Base-by-base conservation (phyloP, 139 green algal genomes). In the Closterium sp. region DNA sequence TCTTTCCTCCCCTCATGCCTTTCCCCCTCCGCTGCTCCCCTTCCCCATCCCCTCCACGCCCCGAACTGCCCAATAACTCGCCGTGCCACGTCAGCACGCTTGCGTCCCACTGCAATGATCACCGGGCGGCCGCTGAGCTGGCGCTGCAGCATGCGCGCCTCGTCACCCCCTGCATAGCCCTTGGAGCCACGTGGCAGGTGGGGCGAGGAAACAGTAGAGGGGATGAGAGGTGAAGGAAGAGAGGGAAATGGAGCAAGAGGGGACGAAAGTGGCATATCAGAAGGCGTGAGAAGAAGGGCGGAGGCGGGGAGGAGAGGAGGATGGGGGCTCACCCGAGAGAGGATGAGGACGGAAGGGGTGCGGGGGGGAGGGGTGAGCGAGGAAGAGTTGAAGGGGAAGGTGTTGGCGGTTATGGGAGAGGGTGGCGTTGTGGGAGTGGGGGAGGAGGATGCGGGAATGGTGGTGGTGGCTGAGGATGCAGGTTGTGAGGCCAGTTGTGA, bases 161-260 rank as follows among this genome's bases (percentile, higher is more conserved):
- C 88, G 89, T 91, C 88, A 27, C 88, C 88, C 17, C 88, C 88
- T 88, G 42, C 88, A 88, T 91, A 91, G 29, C 88, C 88, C n/a
- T 28, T 31, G 91, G 22, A 45, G 38, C 38, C 38, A 45, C 38
- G 38, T 45, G 38, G 38, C 38, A 45, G 38, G 38, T 45, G 50
- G 50, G 17, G 50, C 13, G 50, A 11, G 17, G 50, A 27, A 73
- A 73, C 1, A 19, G 10, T 17, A 17, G 45, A 17, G 45, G 11
- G 45, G 45, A 70, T 17, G 45, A 70, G 4, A 70, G 6, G 10
- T 2, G 45, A 70, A 19, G 45, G 11, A 19, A 19, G 45, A 70
- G 11, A 4, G 11, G 45, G 45, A 70, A 19, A 4, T 70, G 45
- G 11, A 22, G 45, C 10, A 17, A 19, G 45, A 70, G 45, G 45